Conservation (phyloP, 805 yeast species). For the Nakazawaea ambrosiae region DNA sequence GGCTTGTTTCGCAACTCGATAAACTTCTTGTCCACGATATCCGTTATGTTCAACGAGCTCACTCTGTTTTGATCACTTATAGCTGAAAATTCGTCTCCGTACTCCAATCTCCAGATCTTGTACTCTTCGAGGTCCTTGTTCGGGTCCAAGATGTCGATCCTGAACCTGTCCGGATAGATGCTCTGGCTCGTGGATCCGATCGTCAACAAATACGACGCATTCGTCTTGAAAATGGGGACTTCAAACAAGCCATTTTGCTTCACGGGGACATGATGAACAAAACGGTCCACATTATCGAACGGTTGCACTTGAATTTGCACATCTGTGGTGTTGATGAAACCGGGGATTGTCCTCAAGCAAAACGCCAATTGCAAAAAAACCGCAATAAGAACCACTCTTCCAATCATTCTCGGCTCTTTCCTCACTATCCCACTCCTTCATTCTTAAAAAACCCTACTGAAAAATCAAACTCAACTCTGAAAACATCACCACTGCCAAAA, state of each 20-base stretch:
- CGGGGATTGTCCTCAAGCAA: background rate
- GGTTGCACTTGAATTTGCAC: background rate
- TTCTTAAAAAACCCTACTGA: too few species aligned
- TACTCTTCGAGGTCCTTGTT: background rate
- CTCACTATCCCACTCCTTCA: too few species aligned
- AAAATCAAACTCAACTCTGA: too few species aligned
- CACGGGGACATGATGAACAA: constrained; percentile 2
- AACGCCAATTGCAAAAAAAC: too few species aligned
- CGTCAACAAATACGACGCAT: background rate
- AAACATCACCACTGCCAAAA: too few species aligned
- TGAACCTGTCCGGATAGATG: constrained; percentile 2
- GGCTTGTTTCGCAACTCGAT: constrained; percentile 3
- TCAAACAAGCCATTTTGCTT: constrained; percentile 3
- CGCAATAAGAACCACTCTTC: background rate
- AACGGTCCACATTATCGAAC: too few species aligned
- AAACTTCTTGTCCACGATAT: background rate
- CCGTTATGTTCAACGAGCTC: background rate
- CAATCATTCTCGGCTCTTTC: background rate
- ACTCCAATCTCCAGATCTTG: constrained; percentile 3
- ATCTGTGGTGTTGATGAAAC: background rate
- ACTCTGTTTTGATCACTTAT: constrained; percentile 1
- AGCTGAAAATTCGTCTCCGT: constrained; percentile 4
- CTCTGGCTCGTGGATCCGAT: background rate
- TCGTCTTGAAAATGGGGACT: background rate
- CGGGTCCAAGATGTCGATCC: constrained; percentile 1